These are phyloP conservation scores for Carpinus fangiana DNA, from an alignment of 306 rosid species.

Conservation along the genomic window DNA sequence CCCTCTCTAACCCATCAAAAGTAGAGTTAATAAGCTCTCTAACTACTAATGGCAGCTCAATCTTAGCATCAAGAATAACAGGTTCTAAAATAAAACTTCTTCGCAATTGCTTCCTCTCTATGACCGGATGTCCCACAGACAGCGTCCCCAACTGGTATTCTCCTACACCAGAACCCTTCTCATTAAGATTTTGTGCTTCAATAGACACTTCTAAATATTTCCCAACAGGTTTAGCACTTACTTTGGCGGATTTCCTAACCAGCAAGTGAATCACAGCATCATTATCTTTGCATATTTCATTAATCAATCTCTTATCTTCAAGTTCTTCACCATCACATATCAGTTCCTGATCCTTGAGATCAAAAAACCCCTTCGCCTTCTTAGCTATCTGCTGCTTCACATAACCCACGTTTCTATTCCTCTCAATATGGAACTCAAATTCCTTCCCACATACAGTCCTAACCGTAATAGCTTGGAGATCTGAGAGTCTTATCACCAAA, in stretches of 20 bases:
- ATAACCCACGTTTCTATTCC: slow-evolving; percentile 68
- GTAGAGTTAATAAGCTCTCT: slow-evolving; percentile 53
- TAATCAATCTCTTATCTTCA: slow-evolving; percentile 73
- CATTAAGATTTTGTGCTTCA: slow-evolving; percentile 39
- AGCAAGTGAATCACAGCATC: slow-evolving; percentile 60
- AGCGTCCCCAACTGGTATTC: slow-evolving; percentile 31
- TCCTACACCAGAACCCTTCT: slow-evolving; percentile 22
- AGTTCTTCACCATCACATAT: slow-evolving; percentile 65
- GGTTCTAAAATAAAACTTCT: slow-evolving; percentile 62
- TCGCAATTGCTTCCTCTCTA: slow-evolving; percentile 27
- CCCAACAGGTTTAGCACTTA: slow-evolving; percentile 54
- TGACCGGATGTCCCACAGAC: slow-evolving; percentile 28
- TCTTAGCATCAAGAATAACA: slow-evolving; percentile 35
- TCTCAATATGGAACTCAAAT: slow-evolving; percentile 61
- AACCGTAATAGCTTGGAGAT: slow-evolving; percentile 67
- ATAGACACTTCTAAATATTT: slow-evolving; percentile 65
- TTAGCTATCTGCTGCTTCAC: slow-evolving; percentile 66
- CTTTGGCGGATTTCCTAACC: slow-evolving; percentile 61
- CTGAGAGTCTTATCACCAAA: slow-evolving; percentile 63
- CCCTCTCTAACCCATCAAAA: slow-evolving; percentile 56
- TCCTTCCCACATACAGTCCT: slow-evolving; percentile 64
- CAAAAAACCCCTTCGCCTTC: slow-evolving; percentile 50
- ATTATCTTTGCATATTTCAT: slow-evolving; percentile 56
- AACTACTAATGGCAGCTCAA: slow-evolving; percentile 42
- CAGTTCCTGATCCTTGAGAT: slow-evolving; percentile 64